Conservation (phyloP, 345 rosid species). For the Hibiscus mutabilis region DNA sequence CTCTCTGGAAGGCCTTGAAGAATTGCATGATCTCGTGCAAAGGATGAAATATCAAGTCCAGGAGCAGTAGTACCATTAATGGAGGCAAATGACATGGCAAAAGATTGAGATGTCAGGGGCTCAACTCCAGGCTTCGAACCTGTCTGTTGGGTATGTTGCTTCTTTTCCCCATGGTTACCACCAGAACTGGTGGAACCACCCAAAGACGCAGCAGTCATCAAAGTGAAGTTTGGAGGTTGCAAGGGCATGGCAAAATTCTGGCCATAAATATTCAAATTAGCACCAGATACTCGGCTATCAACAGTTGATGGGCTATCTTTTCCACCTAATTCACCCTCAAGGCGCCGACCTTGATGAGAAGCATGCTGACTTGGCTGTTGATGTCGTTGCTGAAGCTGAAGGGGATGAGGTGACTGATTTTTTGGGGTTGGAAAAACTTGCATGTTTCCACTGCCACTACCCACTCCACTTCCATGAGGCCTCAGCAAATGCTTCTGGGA, state of each 20-base stretch:
- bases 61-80: constrained; percentile 52
- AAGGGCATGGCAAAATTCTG: constrained; percentile 63
- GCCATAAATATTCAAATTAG: constrained; percentile 45
- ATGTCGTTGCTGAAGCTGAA: constrained; percentile 57
- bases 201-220: constrained; percentile 51
- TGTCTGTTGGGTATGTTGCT: constrained; percentile 43
- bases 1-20: constrained; percentile 72
- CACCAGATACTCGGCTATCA: constrained; percentile 62
- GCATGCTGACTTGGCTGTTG: constrained; percentile 49
- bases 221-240: constrained; percentile 55
- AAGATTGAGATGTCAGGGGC: constrained; percentile 53
- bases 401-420: constrained; percentile 44
- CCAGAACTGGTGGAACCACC: constrained; percentile 36
- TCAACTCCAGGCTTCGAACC: constrained; percentile 58
- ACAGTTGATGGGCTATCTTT: constrained; percentile 84
- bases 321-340: constrained; percentile 51
- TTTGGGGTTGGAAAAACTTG: constrained; percentile 64
- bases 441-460: constrained; percentile 41
- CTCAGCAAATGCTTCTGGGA: constrained; percentile 78
- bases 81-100: constrained; percentile 85
- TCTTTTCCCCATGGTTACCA: constrained; percentile 60
- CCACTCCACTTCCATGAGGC: constrained; percentile 34
- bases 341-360: constrained; percentile 51
- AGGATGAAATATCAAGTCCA: constrained; percentile 61
- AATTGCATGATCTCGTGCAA: constrained; percentile 67